These are phyloP conservation scores for Trichomonascaceae sp. DNA, from an alignment of 1,139 yeast genomes.

Conservation along the genomic window DNA sequence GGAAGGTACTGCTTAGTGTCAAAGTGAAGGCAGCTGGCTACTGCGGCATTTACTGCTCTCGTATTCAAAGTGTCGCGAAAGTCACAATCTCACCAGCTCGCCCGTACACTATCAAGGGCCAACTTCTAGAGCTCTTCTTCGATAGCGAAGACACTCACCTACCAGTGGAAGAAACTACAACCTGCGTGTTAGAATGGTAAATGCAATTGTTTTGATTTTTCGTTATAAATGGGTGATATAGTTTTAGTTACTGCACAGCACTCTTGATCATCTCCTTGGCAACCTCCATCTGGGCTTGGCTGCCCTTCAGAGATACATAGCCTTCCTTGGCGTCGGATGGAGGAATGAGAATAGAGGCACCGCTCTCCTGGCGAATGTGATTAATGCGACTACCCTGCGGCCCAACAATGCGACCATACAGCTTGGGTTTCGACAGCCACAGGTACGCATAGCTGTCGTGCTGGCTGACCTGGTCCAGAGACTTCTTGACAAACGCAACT, in stretches of 20 bases:
- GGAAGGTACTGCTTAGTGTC: too few species aligned
- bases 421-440: slow-evolving; percentile 34
- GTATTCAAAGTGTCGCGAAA: too few species aligned
- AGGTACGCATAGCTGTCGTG: slow-evolving; percentile 35
- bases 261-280: slow-evolving; percentile 31
- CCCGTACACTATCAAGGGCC: too few species aligned
- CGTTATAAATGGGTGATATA: too few species aligned
- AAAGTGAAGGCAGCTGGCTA: too few species aligned
- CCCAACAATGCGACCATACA: slow-evolving; percentile 55
- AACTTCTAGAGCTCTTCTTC: too few species aligned
- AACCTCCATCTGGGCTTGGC: slow-evolving; percentile 33
- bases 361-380: slow-evolving; percentile 45
- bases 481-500: slow-evolving; percentile 22
- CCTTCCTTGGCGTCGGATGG: slow-evolving; percentile 35
- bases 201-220: too few species aligned
- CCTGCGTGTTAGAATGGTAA: too few species aligned
- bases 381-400: slow-evolving; percentile 61
- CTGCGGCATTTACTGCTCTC: too few species aligned
- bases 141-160: too few species aligned
- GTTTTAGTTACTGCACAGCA: slow-evolving; percentile 4
- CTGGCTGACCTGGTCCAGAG: background rate
- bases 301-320: slow-evolving; percentile 21
- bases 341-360: slow-evolving; percentile 53
- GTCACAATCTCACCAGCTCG: too few species aligned
- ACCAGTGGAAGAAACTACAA: too few species aligned